A percentile compares a stretch with the other conserved stretches of the same genome.
Evolutionary conservation across 371 early-diverging fungal species (phyloP).

Genomic region (Mortierella sp.): DNA sequence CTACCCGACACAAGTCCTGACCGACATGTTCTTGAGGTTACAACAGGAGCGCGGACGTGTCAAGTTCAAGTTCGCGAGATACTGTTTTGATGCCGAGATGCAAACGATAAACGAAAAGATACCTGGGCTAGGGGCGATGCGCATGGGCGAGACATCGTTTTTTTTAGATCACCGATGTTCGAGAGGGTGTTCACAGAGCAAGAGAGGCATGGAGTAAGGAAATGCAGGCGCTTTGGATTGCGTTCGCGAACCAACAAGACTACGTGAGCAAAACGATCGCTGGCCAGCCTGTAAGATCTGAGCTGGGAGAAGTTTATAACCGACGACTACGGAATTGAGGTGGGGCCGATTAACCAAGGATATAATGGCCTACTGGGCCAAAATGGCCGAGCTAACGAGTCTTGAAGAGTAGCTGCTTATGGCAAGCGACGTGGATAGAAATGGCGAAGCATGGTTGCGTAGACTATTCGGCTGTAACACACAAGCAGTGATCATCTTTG

Average conservation of each 20-base stretch:
- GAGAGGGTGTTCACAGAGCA: neutral
- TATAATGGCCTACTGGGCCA: no score
- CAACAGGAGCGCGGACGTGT: neutral
- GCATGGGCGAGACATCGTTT: conserved; percentile 3
- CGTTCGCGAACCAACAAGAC: conserved; percentile 9
- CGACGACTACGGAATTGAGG: neutral
- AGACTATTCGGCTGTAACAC: no score
- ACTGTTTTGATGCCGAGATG: conserved; percentile 2
- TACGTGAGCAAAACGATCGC: neutral
- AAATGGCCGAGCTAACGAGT: no score
- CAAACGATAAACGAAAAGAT: neutral
- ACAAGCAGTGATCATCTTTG: no score
- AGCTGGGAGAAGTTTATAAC: neutral
- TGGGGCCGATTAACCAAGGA: no score
- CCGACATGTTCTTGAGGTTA: neutral
- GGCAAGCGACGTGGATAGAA: no score
- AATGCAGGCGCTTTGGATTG: conserved; percentile 11
- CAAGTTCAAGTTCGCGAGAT: neutral
- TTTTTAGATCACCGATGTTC: conserved; percentile 3
- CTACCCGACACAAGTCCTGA: neutral
- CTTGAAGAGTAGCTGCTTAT: no score
- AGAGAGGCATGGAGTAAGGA: neutral
- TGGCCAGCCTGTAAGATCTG: no score
- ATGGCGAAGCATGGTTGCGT: no score
- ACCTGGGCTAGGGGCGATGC: conserved; percentile 8